These are phyloP conservation scores for Durio zibethinus DNA, from an alignment of 345 rosid genomes.

Conservation along the genomic window DNA sequence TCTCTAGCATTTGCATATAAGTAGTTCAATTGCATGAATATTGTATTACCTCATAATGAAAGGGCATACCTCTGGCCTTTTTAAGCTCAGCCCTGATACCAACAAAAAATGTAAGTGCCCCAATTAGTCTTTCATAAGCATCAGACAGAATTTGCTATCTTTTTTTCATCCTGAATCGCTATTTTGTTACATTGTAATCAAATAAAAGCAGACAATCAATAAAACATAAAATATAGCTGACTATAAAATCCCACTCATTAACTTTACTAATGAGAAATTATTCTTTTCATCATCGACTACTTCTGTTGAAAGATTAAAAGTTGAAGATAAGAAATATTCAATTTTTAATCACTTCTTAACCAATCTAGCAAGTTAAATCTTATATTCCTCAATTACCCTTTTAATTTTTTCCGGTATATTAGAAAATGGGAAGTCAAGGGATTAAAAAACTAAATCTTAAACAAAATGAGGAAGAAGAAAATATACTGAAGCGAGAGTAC, in stretches of 20 bases:
- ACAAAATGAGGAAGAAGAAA: background rate
- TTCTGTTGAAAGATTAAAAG: slow-evolving; percentile 4
- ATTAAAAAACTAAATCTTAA: background rate
- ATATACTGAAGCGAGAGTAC: slow-evolving; percentile 89
- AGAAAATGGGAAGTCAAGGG: too few relatives aligned
- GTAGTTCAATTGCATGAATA: too few relatives aligned
- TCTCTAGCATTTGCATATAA: too few relatives aligned
- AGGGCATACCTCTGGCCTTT: too few relatives aligned
- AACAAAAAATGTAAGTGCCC: slow-evolving; percentile 5
- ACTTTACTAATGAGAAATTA: background rate
- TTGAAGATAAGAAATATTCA: slow-evolving; percentile 1
- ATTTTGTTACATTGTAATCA: background rate
- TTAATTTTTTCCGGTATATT: too few relatives aligned
- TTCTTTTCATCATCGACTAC: background rate
- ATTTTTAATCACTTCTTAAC: background rate
- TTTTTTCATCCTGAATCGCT: background rate
- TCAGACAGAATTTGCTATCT: background rate
- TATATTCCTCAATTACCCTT: too few relatives aligned
- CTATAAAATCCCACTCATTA: background rate
- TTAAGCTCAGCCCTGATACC: slow-evolving; percentile 69
- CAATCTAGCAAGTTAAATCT: background rate
- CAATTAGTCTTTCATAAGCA: background rate
- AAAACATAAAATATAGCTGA: background rate
- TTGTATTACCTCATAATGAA: too few relatives aligned
- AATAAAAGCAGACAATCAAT: background rate